These are phyloP conservation scores for Fonsecaea nubica DNA, from an alignment of 2,329 filamentous ascomycete species.

Conservation along the genomic window DNA sequence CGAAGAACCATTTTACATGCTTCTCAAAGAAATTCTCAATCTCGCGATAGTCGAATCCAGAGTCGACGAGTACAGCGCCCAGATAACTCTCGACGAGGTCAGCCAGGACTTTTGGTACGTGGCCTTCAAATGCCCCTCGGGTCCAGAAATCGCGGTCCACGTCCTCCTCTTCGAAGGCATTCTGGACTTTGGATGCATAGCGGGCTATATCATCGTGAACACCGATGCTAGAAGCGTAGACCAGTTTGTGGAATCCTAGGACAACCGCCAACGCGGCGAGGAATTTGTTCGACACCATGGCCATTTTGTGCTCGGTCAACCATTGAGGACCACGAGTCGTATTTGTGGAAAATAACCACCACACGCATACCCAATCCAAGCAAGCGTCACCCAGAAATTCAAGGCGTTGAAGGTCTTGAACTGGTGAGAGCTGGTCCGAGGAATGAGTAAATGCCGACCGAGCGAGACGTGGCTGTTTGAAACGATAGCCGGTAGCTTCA, in stretches of 20 bases:
- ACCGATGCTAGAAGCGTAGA: conserved; percentile 57
- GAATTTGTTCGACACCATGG: conserved; percentile 98
- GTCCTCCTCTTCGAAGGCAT: conserved; percentile 46
- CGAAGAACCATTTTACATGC: conserved; percentile 78
- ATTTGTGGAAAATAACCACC: conserved; percentile 77
- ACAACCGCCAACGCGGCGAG: conserved; percentile 80
- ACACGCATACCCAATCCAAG: conserved; percentile 83
- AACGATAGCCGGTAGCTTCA: conserved; percentile 66
- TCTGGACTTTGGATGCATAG: conserved; percentile 56
- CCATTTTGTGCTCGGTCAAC: conserved; percentile 98
- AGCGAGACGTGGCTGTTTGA: conserved; percentile 76
- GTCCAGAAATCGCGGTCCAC: conserved; percentile 53
- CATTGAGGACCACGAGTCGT: conserved; percentile 88
- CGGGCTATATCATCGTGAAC: conserved; percentile 48
- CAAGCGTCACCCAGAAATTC: conserved; percentile 92
- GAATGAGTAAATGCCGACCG: conserved; percentile 88
- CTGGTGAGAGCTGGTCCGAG: conserved; percentile 77
- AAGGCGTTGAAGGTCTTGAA: conserved; percentile 87
- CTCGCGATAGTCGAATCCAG: conserved; percentile 74
- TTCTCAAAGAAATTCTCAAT: conserved; percentile 79
- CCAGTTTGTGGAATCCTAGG: conserved; percentile 76
- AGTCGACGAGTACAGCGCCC: conserved; percentile 90
- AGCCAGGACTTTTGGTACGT: conserved; percentile 66
- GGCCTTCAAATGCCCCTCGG: conserved; percentile 43
- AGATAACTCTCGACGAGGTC: conserved; percentile 90